phyloP scores from a whole-genome alignment of 495 filamentous ascomycete species.

The Penicillium antarcticum region DNA sequence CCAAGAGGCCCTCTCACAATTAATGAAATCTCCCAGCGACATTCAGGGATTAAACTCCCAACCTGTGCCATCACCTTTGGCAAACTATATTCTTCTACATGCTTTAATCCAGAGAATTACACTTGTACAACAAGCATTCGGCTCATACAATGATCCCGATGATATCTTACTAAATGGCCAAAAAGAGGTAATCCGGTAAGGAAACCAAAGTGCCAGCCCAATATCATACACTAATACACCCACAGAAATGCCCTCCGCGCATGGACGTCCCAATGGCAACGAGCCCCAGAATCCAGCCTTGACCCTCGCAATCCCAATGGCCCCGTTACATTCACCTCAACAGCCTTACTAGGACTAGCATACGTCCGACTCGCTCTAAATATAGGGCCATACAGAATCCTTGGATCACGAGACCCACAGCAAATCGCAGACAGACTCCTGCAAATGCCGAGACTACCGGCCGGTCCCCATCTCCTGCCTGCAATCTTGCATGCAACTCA shows the following conservation, averaged over 20 bases:
- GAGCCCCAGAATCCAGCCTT: constrained; percentile 36
- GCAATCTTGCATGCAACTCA: constrained; percentile 32
- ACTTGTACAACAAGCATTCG: constrained; percentile 42
- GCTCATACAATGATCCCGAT: constrained; percentile 29
- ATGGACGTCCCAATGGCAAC: constrained; percentile 54
- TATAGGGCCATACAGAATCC: constrained; percentile 13
- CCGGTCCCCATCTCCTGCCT: constrained; percentile 22
- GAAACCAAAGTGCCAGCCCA: constrained; percentile 37
- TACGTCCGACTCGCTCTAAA: constrained; percentile 49
- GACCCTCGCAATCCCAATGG: constrained; percentile 44
- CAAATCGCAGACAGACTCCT: constrained; percentile 14
- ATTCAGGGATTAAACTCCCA: neutral
- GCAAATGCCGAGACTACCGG: constrained; percentile 9
- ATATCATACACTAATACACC: neutral
- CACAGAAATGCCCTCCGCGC: constrained; percentile 42
- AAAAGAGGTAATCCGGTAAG: constrained; percentile 35
- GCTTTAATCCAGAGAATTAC: constrained; percentile 60
- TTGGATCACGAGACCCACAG: constrained; percentile 30
- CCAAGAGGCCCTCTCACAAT: constrained; percentile 14
- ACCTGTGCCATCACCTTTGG: constrained; percentile 44
- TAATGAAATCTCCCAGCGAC: neutral
- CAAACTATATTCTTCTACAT: constrained; percentile 59
- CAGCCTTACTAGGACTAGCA: constrained; percentile 53
- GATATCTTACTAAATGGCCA: constrained; percentile 33
- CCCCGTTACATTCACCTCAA: constrained; percentile 57